Base-by-base conservation (phyloP, 805 yeast species). In the Kluyveromyces nonfermentans region DNA sequence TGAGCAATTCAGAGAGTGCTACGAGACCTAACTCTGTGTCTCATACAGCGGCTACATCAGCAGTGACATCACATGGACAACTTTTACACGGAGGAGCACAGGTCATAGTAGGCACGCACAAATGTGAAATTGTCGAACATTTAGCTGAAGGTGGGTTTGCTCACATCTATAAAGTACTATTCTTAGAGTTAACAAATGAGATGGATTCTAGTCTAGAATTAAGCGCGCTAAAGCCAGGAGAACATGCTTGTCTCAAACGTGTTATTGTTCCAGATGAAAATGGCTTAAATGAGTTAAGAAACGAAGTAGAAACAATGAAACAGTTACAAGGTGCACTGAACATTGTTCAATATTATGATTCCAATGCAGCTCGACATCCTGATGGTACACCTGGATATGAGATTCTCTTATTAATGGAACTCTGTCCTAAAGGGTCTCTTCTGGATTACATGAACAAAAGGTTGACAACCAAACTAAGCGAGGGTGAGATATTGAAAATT, bases 361-460 rank as follows among this genome's bases (percentile, higher is more conserved):
- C 89, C 2, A 81, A 82, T 57, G 93, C 94, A 1, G 78, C 82
- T 35, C 68, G 85, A 44, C 52, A 56, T 15, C 48, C 43, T 2
- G 64, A 65, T 22, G 65, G 65, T 10, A 50, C 56, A 22, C 61
- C 62, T 8, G 77, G 77, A 1, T 93, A 86, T 61, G 97, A 90
- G 64, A 97, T 93, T 7, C 70, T 90, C 44, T 77, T 90, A 35
- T 70, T 90, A 50, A 93, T 90, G 97, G 98, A 90, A 62, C 75
- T 82, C 54, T 90, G 98, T 60, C 82, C 95, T 9, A 85, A 84
- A 60, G 76, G 83, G 50, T 86, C 95, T 15, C 74, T 95, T 38
- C 71, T 90, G 48, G 96, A 93, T 59, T 89, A 74, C 58, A 89
- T 90, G 97, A 93, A 90, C 64, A 74, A 82, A 16, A 73, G 89